Percentiles rank a stretch among this genome's conserved stretches.
These are phyloP conservation scores for Malassezia obtusa DNA, from an alignment of 1,284 basidiomycete species.

Conservation along the genomic window DNA sequence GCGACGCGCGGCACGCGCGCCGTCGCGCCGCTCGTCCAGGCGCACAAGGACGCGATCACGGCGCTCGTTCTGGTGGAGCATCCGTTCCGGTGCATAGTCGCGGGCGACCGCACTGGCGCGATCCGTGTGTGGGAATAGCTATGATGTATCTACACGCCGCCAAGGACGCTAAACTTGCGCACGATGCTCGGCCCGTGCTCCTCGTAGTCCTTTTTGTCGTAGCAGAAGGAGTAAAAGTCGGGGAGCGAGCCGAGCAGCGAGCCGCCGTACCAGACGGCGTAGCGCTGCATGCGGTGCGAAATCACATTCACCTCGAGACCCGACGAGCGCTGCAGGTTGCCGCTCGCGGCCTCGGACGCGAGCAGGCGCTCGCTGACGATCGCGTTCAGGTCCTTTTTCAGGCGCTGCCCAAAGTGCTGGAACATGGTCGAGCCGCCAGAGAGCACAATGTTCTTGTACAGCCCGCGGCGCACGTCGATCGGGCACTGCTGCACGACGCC, in stretches of 20 bases:
- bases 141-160: constrained; percentile 24
- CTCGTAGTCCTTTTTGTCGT: constrained; percentile 93
- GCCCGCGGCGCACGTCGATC: constrained; percentile 82
- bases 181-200: constrained; percentile 94
- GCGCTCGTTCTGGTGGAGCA: constrained; percentile 70
- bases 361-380: constrained; percentile 84
- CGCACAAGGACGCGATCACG: constrained; percentile 72
- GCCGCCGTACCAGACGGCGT: constrained; percentile 98
- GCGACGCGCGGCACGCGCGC: constrained; percentile 21
- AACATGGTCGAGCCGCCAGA: constrained; percentile 96
- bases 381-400: constrained; percentile 88
- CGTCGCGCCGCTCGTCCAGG: constrained; percentile 13
- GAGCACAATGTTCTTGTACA: constrained; percentile 94
- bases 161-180: constrained; percentile 39
- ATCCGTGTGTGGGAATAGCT: constrained; percentile 42
- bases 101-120: constrained; percentile 56
- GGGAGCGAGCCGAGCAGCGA: constrained; percentile 63
- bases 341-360: constrained; percentile 64
- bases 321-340: constrained; percentile 58
- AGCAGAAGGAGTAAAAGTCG: constrained; percentile 94
- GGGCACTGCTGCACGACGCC: constrained; percentile 90
- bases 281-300: constrained; percentile 91
- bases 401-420: constrained; percentile 87
- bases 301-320: constrained; percentile 62
- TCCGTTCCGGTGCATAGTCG: constrained; percentile 75